phyloP scores from a whole-genome alignment of 1,284 basidiomycete species.

The Melampsora larici-populina region DNA sequence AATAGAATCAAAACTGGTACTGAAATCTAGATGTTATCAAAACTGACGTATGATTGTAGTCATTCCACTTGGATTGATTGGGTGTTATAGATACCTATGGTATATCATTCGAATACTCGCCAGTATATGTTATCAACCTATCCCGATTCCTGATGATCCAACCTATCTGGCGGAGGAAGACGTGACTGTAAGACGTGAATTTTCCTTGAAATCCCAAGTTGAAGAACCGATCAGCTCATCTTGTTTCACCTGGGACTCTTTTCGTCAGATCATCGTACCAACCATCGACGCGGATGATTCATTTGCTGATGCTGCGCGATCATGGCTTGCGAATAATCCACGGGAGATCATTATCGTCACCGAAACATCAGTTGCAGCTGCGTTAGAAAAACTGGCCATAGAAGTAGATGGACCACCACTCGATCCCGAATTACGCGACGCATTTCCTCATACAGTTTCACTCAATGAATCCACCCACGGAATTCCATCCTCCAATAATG shows the following conservation, averaged over 20 bases:
- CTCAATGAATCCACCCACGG: background rate
- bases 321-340: constrained; percentile 82
- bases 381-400: constrained; percentile 78
- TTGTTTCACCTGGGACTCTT: background rate
- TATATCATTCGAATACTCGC: constrained; percentile 76
- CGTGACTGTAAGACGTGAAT: constrained; percentile 61
- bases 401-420: constrained; percentile 62
- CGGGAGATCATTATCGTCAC: constrained; percentile 92
- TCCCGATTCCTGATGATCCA: constrained; percentile 78
- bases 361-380: constrained; percentile 80
- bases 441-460: background rate
- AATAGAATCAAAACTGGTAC: background rate
- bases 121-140: constrained; percentile 70
- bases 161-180: constrained; percentile 83
- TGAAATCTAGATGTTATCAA: background rate
- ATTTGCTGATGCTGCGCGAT: constrained; percentile 84
- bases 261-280: constrained; percentile 65
- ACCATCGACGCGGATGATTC: constrained; percentile 91
- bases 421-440: constrained; percentile 2
- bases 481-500: background rate
- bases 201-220: background rate
- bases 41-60: constrained; percentile 58
- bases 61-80: constrained; percentile 83
- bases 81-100: constrained; percentile 87
- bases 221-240: background rate